Base-by-base conservation (phyloP, 2,329 filamentous ascomycete species). In the Fragosphaeria purpurea region DNA sequence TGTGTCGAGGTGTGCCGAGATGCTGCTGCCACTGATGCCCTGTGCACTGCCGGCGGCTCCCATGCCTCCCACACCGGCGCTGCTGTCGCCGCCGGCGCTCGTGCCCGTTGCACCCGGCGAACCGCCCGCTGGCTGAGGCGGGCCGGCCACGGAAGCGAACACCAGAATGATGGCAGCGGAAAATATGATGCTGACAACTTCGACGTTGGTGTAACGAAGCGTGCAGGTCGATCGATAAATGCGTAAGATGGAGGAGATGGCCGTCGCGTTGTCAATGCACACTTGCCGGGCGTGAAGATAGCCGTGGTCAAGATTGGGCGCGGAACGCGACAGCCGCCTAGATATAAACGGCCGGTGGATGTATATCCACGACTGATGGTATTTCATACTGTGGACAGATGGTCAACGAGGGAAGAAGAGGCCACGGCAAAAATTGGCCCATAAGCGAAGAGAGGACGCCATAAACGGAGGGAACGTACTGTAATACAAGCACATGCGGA, bases 181-280 rank as follows among this genome's bases (percentile, higher is more conserved):
- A 56, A 70, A 70, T 9, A 70, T 68, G 22, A 70, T 68, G 10
- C 65, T 63, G 7, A 70, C 66, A 0, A 68, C 65, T 44, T 69
- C 64, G 50, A 69, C 66, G 56, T 69, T 70, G 58, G 69, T 66
- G n/a, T 64, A 60, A 37, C 64, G 63, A 60, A 70, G 68, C 1
- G 65, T 66, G 51, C 69, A 71, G 38, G 65, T 60, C 13, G 62
- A 64, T 43, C 70, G 67, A 52, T 70, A 71, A 5, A 66, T 58
- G 22, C 63, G 61, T 10, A 71, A 61, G 0, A 72, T 60, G 1
- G 62, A 58, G n/a, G 69, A 65, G n/a, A 70, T 64, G 9, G 63
- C 62, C 4, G 59, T 65, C 2, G 69, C 65, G 1, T 67, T 69
- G 35, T 69, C 64, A 11, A 69, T 64, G 57, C 68, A 70, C 57